Conservation (phyloP, 169 alveolate species). For the Eimeria acervulina region DNA sequence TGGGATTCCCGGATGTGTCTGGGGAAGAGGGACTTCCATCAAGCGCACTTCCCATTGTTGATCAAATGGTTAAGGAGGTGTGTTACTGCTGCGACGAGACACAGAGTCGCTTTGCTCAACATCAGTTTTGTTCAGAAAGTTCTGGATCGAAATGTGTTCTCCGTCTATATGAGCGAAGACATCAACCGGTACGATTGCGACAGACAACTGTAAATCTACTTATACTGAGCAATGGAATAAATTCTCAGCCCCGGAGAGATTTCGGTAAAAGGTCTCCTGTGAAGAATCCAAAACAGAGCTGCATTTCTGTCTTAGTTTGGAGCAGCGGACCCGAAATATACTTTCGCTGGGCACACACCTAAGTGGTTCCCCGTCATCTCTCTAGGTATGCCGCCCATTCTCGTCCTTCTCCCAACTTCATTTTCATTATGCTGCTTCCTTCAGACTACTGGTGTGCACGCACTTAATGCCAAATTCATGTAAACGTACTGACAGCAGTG, state of each 20-base stretch:
- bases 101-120: too few relatives aligned
- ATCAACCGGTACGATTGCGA: slow-evolving; percentile 80
- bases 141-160: slow-evolving; percentile 91
- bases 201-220: background rate
- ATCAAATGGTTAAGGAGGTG: slow-evolving; percentile 88
- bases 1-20: slow-evolving; percentile 94
- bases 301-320: slow-evolving; percentile 90
- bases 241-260: slow-evolving; percentile 84
- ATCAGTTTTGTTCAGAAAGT: slow-evolving; percentile 76
- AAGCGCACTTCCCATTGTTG: slow-evolving; percentile 88
- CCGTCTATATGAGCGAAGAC: slow-evolving; percentile 92
- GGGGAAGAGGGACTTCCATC: slow-evolving; percentile 82
- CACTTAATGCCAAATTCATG: background rate
- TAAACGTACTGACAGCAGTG: background rate
- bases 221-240: slow-evolving; percentile 49
- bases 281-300: background rate
- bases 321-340: slow-evolving; percentile 92
- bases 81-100: background rate
- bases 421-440: background rate
- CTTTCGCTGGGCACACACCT: slow-evolving; percentile 89
- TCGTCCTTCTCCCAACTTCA: background rate
- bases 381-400: slow-evolving; percentile 85
- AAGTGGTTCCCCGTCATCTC: slow-evolving; percentile 95
- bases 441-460: slow-evolving; percentile 75
- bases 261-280: slow-evolving; percentile 69